Conservation (phyloP, 2,329 filamentous ascomycete genomes). For the Pseudogymnoascus sp. region DNA sequence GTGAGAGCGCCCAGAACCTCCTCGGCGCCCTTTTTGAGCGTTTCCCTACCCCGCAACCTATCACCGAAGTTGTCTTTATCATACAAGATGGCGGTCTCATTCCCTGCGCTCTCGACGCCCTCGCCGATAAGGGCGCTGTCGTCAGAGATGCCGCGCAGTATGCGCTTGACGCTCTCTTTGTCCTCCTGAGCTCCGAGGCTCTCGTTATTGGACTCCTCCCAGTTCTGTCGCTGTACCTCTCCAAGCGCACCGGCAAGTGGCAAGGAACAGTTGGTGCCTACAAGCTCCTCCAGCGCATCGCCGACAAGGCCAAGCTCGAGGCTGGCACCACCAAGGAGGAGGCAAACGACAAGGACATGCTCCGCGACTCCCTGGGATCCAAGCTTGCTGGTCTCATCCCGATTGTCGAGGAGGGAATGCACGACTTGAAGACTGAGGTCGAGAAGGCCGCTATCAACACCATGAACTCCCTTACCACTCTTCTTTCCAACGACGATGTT, state of each 20-base stretch:
- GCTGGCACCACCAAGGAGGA: conserved; percentile 72
- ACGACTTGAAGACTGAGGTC: conserved; percentile 85
- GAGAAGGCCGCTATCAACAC: conserved; percentile 84
- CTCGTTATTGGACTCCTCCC: conserved; percentile 78
- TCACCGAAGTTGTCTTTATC: conserved; percentile 74
- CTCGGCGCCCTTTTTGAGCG: conserved; percentile 89
- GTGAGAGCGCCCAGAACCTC: conserved; percentile 91
- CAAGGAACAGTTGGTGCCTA: conserved; percentile 87
- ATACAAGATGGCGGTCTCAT: conserved; percentile 72
- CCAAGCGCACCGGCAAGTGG: conserved; percentile 87
- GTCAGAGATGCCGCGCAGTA: conserved; percentile 91
- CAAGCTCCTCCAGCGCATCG: conserved; percentile 82
- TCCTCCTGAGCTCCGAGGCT: conserved; percentile 69
- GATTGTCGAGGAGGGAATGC: conserved; percentile 86
- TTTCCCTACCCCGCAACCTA: conserved; percentile 66
- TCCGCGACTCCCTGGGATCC: conserved; percentile 84
- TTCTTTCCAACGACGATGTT: conserved; percentile 95
- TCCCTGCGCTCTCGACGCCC: conserved; percentile 65
- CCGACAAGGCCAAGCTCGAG: conserved; percentile 83
- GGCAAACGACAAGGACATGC: conserved; percentile 76
- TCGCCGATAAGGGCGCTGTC: conserved; percentile 82
- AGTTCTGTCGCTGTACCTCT: conserved; percentile 63
- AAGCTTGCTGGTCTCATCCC: conserved; percentile 82
- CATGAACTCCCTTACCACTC: conserved; percentile 81
- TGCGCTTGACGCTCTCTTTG: conserved; percentile 81